These are phyloP conservation scores for Lactarius psammicola DNA, from an alignment of 768 basidiomycete genomes.

Conservation along the genomic window DNA sequence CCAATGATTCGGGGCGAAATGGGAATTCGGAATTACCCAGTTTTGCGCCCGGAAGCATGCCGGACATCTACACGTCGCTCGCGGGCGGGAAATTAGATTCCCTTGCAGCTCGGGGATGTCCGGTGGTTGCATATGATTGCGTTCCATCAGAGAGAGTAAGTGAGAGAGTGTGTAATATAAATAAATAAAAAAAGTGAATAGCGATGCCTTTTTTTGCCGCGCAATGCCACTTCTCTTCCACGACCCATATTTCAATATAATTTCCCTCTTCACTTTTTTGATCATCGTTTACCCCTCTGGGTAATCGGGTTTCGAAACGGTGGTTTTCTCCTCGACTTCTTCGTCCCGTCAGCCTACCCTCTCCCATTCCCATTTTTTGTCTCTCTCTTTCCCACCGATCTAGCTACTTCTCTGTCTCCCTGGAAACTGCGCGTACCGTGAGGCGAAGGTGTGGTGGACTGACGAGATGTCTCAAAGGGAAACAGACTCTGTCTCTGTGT, in stretches of 20 bases:
- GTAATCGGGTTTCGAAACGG: slow-evolving; percentile 14
- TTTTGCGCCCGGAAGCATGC: slow-evolving; percentile 25
- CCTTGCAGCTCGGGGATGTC: slow-evolving; percentile 3
- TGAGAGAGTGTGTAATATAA: too few relatives aligned
- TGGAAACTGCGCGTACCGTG: background rate
- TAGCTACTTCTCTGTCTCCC: background rate
- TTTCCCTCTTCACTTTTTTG: slow-evolving; percentile 15
- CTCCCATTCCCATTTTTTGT: background rate
- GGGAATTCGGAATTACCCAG: slow-evolving; percentile 18
- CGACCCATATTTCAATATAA: background rate
- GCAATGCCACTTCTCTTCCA: background rate
- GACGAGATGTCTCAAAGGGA: background rate
- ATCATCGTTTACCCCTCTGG: slow-evolving; percentile 23
- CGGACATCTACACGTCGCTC: slow-evolving; percentile 13
- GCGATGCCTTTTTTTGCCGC: background rate
- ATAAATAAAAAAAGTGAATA: slow-evolving; percentile 1
- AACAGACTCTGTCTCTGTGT: background rate
- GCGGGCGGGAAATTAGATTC: background rate
- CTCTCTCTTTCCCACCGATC: background rate
- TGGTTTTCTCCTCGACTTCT: background rate
- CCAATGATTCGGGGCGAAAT: background rate
- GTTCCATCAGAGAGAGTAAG: slow-evolving; percentile 16
- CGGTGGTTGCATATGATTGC: slow-evolving; percentile 20
- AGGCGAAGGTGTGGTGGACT: background rate
- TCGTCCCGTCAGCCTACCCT: too few relatives aligned